Evolutionary conservation across 2,329 filamentous ascomycete species (phyloP).

Genomic region (Penicillium digitatum): DNA sequence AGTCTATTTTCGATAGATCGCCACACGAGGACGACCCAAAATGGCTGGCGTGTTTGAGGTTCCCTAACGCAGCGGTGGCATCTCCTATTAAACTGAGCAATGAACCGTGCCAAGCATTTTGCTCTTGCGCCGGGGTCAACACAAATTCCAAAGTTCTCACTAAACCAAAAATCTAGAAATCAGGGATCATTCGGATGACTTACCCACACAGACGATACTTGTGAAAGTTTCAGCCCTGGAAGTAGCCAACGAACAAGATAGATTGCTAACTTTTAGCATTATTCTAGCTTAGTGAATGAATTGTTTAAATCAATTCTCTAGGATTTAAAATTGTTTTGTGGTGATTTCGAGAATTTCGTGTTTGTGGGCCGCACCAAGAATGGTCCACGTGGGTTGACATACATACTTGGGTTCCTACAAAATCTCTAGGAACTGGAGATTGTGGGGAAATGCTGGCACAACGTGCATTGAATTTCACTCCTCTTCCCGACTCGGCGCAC

Average conservation of each 20-base stretch:
- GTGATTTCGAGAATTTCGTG: no score
- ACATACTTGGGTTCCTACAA: no score
- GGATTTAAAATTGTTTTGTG: no score
- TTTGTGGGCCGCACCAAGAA: neutral
- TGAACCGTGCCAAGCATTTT: neutral
- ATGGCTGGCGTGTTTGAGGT: neutral
- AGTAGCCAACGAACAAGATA: no score
- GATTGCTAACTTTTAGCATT: no score
- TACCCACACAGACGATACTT: no score
- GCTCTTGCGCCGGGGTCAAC: neutral
- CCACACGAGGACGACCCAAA: slow-evolving; percentile 4
- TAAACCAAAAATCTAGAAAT: neutral
- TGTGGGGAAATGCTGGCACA: neutral
- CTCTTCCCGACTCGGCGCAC: neutral
- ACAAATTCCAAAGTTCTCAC: no score
- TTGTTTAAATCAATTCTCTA: no score
- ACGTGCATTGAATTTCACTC: neutral
- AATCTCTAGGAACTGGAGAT: neutral
- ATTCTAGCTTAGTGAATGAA: no score
- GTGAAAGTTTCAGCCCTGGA: no score
- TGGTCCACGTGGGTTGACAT: neutral
- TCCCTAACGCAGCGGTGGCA: neutral
- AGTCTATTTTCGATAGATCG: slow-evolving; percentile 16
- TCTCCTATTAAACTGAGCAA: neutral
- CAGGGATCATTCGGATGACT: neutral